Conservation (phyloP, 164 flowering plant species). For the Magnolia kwangsiensis region DNA sequence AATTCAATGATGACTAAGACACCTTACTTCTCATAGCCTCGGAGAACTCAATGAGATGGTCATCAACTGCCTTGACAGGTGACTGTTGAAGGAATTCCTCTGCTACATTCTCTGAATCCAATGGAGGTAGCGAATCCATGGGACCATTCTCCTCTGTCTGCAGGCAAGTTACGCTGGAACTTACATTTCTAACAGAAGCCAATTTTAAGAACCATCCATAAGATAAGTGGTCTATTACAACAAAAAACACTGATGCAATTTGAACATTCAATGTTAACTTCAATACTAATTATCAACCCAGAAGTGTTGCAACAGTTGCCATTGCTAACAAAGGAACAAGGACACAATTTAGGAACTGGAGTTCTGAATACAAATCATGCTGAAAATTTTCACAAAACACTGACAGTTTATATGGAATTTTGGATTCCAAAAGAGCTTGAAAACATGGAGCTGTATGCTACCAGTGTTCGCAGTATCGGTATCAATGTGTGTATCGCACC, state of each 20-base stretch:
- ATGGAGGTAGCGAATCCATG: slow-evolving; percentile 30
- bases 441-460: background rate
- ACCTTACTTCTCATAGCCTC: slow-evolving; percentile 84
- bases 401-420: background rate
- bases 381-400: background rate
- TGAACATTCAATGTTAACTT: too few relatives aligned
- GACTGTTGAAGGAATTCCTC: slow-evolving; percentile 60
- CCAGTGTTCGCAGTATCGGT: too few relatives aligned
- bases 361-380: background rate
- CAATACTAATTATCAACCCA: too few relatives aligned
- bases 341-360: background rate
- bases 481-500: too few relatives aligned
- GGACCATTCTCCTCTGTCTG: slow-evolving; percentile 51
- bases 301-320: background rate
- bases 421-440: background rate
- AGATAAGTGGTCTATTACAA: background rate
- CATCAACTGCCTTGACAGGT: slow-evolving; percentile 59
- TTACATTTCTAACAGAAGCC: slow-evolving; percentile 36
- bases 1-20: background rate
- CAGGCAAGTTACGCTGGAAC: slow-evolving; percentile 32
- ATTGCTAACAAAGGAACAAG: background rate
- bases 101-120: slow-evolving; percentile 59
- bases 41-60: slow-evolving; percentile 89
- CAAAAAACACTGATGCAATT: background rate
- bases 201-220: background rate